Evolutionary conservation across 345 rosid species (phyloP).

Genomic region (Diplotaxis tenuifolia): DNA sequence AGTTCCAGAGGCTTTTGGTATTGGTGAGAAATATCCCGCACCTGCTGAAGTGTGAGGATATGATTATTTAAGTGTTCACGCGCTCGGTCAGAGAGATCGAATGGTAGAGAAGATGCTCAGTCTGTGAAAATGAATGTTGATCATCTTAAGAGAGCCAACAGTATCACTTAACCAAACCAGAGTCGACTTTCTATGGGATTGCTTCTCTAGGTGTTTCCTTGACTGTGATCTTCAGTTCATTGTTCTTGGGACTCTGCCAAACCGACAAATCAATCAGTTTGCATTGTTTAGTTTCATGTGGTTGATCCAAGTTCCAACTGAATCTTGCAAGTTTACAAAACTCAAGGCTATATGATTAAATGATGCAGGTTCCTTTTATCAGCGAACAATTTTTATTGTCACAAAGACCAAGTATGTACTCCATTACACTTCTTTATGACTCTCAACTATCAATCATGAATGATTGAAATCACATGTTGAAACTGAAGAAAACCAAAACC

Average conservation of each 20-base stretch:
- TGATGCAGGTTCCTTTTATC: too few species aligned
- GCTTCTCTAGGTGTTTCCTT: neutral
- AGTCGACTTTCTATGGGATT: neutral
- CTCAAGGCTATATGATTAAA: too few species aligned
- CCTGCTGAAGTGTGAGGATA: neutral
- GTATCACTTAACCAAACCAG: neutral
- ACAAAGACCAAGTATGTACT: slow-evolving; percentile 7
- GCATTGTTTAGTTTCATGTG: neutral
- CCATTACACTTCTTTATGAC: slow-evolving; percentile 22
- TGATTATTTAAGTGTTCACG: neutral
- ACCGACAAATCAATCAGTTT: neutral
- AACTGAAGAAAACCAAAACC: neutral
- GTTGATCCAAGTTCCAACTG: neutral
- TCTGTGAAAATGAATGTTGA: too few species aligned
- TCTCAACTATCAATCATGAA: slow-evolving; percentile 11
- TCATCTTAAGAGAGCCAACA: neutral
- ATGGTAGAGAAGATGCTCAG: neutral
- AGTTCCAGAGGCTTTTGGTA: neutral
- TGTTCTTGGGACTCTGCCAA: neutral
- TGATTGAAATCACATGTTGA: neutral
- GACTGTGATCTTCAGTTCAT: neutral
- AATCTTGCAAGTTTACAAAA: neutral
- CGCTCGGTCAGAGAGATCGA: neutral
- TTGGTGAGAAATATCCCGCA: neutral
- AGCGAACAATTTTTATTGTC: neutral